These are phyloP conservation scores for Leavenworthia alabamica DNA, from an alignment of 345 rosid genomes.

Conservation along the genomic window DNA sequence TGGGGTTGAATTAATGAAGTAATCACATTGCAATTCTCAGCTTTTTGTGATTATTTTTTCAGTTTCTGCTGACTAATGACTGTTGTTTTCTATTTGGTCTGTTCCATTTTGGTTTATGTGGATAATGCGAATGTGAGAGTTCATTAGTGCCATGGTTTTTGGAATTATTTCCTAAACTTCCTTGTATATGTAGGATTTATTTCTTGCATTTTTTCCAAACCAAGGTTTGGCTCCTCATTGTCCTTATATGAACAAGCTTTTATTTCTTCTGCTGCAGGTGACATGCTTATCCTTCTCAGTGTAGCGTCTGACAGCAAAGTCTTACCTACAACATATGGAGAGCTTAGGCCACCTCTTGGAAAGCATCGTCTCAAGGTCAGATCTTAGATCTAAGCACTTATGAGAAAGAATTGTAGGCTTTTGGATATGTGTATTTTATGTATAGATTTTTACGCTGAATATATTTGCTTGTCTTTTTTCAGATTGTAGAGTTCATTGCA, in stretches of 20 bases:
- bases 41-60: slow-evolving; percentile 6
- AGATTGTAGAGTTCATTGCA: slow-evolving; percentile 96
- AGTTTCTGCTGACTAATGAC: slow-evolving; percentile 10
- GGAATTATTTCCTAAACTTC: slow-evolving; percentile 7
- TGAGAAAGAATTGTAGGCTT: not conserved
- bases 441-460: not conserved
- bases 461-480: slow-evolving; percentile 8
- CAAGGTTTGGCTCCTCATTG: not conserved
- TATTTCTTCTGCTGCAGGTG: slow-evolving; percentile 47
- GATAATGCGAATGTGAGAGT: not conserved
- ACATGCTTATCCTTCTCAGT: slow-evolving; percentile 61
- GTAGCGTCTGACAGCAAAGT: slow-evolving; percentile 74
- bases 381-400: slow-evolving; percentile 3
- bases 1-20: slow-evolving; percentile 2
- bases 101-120: slow-evolving; percentile 9
- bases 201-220: slow-evolving; percentile 4
- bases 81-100: not conserved
- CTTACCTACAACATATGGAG: slow-evolving; percentile 88
- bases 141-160: slow-evolving; percentile 7
- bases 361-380: slow-evolving; percentile 91
- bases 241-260: slow-evolving; percentile 20
- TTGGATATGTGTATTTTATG: not conserved
- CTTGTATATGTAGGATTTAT: slow-evolving; percentile 15
- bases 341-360: slow-evolving; percentile 94
- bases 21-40: not conserved